These are phyloP conservation scores for Sugiyamaella smithiae DNA, from an alignment of 805 yeast genomes.

Conservation along the genomic window DNA sequence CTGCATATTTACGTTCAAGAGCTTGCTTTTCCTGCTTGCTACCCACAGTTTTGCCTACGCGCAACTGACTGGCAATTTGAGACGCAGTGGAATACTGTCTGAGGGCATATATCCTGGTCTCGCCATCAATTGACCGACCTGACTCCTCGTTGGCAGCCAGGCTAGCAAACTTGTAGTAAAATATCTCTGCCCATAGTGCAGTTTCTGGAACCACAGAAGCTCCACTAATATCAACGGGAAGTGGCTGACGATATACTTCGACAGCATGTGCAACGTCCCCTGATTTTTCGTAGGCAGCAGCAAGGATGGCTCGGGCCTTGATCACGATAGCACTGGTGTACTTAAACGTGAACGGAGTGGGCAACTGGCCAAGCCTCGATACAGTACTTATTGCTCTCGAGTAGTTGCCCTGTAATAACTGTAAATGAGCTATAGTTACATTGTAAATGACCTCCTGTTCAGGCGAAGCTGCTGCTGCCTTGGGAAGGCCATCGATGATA, in stretches of 20 bases:
- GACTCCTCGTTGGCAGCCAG: neutral
- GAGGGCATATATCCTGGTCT: neutral
- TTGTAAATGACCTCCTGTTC: conserved; percentile 17
- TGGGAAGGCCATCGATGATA: neutral
- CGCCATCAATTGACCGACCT: neutral
- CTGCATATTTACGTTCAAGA: neutral
- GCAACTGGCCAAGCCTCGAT: conserved; percentile 7
- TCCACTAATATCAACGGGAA: conserved; percentile 4
- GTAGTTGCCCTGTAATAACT: conserved; percentile 19
- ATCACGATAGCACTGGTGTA: conserved; percentile 21
- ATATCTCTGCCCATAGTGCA: conserved; percentile 42
- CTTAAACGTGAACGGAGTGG: conserved; percentile 12
- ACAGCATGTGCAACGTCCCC: conserved; percentile 22
- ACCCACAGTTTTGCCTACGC: conserved; percentile 3
- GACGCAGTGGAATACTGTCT: neutral
- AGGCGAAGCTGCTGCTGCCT: conserved; percentile 6
- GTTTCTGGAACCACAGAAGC: conserved; percentile 37
- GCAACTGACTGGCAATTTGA: neutral
- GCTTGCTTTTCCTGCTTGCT: neutral
- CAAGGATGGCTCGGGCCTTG: conserved; percentile 26
- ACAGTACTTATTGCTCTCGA: conserved; percentile 18
- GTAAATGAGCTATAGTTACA: conserved; percentile 22
- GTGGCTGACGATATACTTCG: conserved; percentile 14
- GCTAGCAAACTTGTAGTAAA: conserved; percentile 15
- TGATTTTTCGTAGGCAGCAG: conserved; percentile 24